Conservation (phyloP, 2,329 filamentous ascomycete genomes). For the Hirsutella thompsonii region DNA sequence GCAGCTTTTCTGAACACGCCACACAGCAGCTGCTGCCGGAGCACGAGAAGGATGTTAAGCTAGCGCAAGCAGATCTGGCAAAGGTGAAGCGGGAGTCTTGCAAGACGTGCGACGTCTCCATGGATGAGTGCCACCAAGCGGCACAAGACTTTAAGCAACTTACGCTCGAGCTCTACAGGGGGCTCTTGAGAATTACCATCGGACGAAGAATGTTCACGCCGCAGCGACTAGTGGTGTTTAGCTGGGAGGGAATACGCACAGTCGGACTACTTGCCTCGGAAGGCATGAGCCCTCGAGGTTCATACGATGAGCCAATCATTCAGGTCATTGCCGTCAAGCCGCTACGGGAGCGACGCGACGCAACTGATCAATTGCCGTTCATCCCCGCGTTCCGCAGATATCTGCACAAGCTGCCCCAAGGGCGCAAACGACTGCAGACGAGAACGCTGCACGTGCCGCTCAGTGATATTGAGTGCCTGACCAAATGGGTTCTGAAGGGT, state of each 20-base stretch:
- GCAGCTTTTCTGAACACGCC: slow-evolving; percentile 95
- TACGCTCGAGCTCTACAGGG: slow-evolving; percentile 69
- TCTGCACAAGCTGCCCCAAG: slow-evolving; percentile 55
- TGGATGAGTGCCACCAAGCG: slow-evolving; percentile 71
- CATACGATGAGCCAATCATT: slow-evolving; percentile 48
- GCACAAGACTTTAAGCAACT: slow-evolving; percentile 67
- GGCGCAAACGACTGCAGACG: slow-evolving; percentile 52
- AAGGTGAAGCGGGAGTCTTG: slow-evolving; percentile 84
- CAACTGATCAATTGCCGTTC: slow-evolving; percentile 80
- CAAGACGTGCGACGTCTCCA: slow-evolving; percentile 63
- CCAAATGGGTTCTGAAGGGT: slow-evolving; percentile 49
- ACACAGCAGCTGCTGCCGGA: slow-evolving; percentile 89
- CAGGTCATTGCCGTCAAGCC: slow-evolving; percentile 69
- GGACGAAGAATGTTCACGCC: slow-evolving; percentile 67
- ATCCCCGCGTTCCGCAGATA: slow-evolving; percentile 55
- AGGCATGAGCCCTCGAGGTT: slow-evolving; percentile 50
- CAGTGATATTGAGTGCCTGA: slow-evolving; percentile 73
- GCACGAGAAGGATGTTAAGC: slow-evolving; percentile 85
- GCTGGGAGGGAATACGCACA: slow-evolving; percentile 70
- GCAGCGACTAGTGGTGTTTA: slow-evolving; percentile 72
- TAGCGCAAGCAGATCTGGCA: slow-evolving; percentile 82
- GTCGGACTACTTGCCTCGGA: slow-evolving; percentile 71
- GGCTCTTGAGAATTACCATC: slow-evolving; percentile 65
- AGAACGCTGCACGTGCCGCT: slow-evolving; percentile 60
- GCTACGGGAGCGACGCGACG: slow-evolving; percentile 54